Evolutionary conservation across 352 stramenopile species (phyloP).

Genomic region (Phytopythium boreale): DNA sequence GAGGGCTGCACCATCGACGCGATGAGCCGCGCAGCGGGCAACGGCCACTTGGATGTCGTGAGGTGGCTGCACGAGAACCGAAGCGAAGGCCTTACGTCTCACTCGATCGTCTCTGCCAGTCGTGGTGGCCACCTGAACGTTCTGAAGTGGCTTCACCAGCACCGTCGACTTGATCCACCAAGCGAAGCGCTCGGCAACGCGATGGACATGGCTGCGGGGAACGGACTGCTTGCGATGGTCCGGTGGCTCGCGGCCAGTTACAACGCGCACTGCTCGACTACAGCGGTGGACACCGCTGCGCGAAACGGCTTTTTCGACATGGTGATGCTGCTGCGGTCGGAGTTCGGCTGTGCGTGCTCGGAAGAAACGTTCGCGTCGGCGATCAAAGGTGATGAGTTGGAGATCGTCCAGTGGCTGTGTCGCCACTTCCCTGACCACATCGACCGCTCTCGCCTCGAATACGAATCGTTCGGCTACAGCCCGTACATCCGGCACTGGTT

Average conservation of each 20-base stretch:
- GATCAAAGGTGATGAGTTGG: background rate
- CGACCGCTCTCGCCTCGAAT: background rate
- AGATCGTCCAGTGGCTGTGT: background rate
- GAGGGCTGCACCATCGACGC: background rate
- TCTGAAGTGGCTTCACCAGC: background rate
- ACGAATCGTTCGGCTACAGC: background rate
- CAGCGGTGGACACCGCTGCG: background rate
- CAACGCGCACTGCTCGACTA: background rate
- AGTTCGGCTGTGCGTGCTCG: background rate
- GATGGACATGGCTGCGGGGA: background rate
- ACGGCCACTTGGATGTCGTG: background rate
- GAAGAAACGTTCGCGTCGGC: background rate
- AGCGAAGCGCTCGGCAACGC: background rate
- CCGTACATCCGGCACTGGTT: slow-evolving; percentile 1
- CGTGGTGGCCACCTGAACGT: background rate
- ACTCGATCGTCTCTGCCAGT: background rate
- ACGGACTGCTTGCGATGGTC: background rate
- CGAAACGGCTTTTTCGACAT: background rate
- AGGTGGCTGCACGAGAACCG: background rate
- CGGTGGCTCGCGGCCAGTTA: background rate
- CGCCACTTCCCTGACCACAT: background rate
- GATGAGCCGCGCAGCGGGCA: background rate
- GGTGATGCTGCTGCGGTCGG: background rate
- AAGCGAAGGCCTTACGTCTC: background rate
- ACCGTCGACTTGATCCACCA: background rate